These are phyloP conservation scores for Ramaria rubella DNA, from an alignment of 768 basidiomycete genomes.

Conservation along the genomic window DNA sequence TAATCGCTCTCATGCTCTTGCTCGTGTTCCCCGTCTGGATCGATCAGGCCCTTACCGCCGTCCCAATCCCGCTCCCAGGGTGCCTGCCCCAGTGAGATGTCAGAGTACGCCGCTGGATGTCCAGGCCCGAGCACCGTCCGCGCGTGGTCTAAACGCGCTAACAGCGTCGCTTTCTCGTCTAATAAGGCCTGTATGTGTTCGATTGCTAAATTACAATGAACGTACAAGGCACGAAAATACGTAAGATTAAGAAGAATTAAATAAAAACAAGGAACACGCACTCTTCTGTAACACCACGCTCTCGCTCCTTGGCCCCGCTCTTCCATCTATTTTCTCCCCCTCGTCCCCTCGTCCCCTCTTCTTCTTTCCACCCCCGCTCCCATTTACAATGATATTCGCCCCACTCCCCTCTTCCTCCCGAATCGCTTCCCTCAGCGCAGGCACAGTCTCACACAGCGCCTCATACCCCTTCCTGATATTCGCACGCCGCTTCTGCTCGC, in stretches of 20 bases:
- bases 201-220: slow-evolving; percentile 50
- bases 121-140: slow-evolving; percentile 48
- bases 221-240: not conserved
- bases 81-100: slow-evolving; percentile 27
- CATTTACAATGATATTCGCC: slow-evolving; percentile 19
- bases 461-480: slow-evolving; percentile 89
- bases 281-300: slow-evolving; percentile 85
- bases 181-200: slow-evolving; percentile 72
- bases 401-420: slow-evolving; percentile 59
- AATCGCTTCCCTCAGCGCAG: slow-evolving; percentile 75
- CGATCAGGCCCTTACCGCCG: slow-evolving; percentile 48
- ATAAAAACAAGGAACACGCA: slow-evolving; percentile 33
- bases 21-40: slow-evolving; percentile 30
- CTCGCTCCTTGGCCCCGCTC: slow-evolving; percentile 87
- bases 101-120: slow-evolving; percentile 48
- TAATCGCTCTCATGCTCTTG: slow-evolving; percentile 36
- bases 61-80: slow-evolving; percentile 85
- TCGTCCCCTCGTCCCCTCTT: slow-evolving; percentile 34
- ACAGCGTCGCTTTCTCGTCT: slow-evolving; percentile 48
- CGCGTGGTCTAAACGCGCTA: slow-evolving; percentile 54
- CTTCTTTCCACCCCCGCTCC: slow-evolving; percentile 14
- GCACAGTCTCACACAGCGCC: slow-evolving; percentile 76
- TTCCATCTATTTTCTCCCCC: slow-evolving; percentile 66
- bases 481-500: slow-evolving; percentile 88
- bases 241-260: not conserved